Evolutionary conservation across 495 filamentous ascomycete species (phyloP).

Genomic region (Neurospora sp.): DNA sequence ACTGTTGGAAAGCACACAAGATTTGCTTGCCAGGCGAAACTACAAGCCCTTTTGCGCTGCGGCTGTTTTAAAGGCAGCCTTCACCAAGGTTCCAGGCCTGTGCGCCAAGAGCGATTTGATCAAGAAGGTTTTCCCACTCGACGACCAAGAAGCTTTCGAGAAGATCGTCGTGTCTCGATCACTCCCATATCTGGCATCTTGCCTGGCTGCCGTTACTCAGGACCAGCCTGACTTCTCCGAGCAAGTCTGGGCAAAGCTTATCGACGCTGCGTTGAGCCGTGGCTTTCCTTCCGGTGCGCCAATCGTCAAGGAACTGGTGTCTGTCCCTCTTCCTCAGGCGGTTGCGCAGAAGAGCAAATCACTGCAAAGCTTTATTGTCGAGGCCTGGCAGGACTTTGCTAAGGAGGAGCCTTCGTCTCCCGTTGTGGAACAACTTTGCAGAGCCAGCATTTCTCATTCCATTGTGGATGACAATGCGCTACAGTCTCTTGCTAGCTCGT

Average conservation of each 20-base stretch:
- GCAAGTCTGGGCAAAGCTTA: constrained; percentile 26
- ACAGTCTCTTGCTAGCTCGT: constrained; percentile 15
- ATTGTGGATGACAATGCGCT: constrained; percentile 18
- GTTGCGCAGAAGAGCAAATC: constrained; percentile 16
- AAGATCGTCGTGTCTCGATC: constrained; percentile 27
- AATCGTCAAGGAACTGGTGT: constrained; percentile 27
- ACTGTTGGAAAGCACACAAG: constrained; percentile 23
- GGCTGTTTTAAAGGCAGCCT: constrained; percentile 42
- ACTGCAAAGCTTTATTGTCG: constrained; percentile 32
- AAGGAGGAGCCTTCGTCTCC: constrained; percentile 5
- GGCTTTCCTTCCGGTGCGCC: constrained; percentile 10
- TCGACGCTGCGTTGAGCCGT: constrained; percentile 18
- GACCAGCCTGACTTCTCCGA: constrained; percentile 29
- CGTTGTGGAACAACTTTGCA: constrained; percentile 27
- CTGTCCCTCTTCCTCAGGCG: constrained; percentile 16
- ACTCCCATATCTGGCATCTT: constrained; percentile 24
- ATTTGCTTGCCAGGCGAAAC: constrained; percentile 42
- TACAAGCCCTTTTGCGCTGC: constrained; percentile 80
- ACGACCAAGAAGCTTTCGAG: constrained; percentile 10
- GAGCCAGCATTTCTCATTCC: constrained; percentile 27
- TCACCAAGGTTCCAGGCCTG: constrained; percentile 19
- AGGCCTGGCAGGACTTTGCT: constrained; percentile 23
- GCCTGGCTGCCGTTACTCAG: constrained; percentile 19
- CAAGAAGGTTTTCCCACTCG: constrained; percentile 11
- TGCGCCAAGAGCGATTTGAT: constrained; percentile 11